Base-by-base conservation (phyloP, 2,329 filamentous ascomycete species). In the Xylariaceae sp. region DNA sequence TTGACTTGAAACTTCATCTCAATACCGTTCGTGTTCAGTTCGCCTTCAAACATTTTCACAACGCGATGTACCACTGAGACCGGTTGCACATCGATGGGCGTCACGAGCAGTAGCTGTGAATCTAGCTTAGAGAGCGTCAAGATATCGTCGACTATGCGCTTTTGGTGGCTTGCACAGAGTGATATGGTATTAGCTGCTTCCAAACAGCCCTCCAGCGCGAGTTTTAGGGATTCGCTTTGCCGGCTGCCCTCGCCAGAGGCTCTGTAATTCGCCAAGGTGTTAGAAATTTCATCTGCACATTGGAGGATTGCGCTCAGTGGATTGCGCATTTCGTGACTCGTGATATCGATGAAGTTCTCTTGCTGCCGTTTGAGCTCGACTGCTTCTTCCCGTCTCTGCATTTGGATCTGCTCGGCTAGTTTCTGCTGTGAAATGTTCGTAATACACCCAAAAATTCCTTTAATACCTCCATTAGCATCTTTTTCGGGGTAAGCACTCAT, bases 401-500 rank as follows among this genome's bases (percentile, higher is more conserved):
- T 90, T 71, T 96, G 90, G 32, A 91, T 85, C 45, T 88, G 86
- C 71, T 96, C 91, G 1, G 91, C 90, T 79, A 88, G 88, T 71
- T 96, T 96, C 70, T 95, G 90, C 51, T 89, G 84, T 18, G 89
- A 91, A 61, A 96, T 96, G 67, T 96, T 90, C 0, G 90, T 93
- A 49, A 96, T 88, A 67, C 87, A 89, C 50, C 89, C 89, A 64
- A 93, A 92, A 2, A 92, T 87, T 59, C 87, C 85, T 74, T 90
- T 90, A 49, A 92, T 79, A 23, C 77, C 75, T 2, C 88, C 89
- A 23, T 83, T 75, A 1, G 78, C 74, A 58, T 88, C 81, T 65
- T 83, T 88, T 65, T 93, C 89, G 0, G 89, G 89, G 63, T 89
- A 91, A 0, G 88, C 89, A 52, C 84, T 89, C 79, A 92, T 88